Base-by-base conservation (phyloP, 2,329 filamentous ascomycete genomes). In the Fusarium palustre region DNA sequence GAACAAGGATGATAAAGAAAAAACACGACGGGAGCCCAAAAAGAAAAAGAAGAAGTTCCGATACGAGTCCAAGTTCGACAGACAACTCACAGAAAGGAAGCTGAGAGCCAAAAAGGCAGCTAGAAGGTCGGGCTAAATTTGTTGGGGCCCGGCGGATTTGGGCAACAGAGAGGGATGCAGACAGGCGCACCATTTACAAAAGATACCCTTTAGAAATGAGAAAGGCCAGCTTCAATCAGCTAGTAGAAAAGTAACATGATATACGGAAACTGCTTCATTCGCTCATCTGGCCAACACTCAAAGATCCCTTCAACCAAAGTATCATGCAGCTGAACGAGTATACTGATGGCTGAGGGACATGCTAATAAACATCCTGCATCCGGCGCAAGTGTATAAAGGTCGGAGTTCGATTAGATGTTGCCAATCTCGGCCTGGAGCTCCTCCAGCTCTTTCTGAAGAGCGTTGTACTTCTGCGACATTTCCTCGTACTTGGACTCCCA, bases 401-500 rank as follows among this genome's bases (percentile, higher is more conserved):
- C 41, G 54, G 24, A 22, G 52, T 33, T 62, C 39, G 68, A 76
- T 89, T 90, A 98, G 83, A 98, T 94, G 85, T 93, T 96, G 87
- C 91, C 91, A 83, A 98, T 94, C 84, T 97, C 94, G 76, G 85
- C 83, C 84, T 96, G 92, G 82, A 98, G 92, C 73, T 95, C 92
- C 78, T 97, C 90, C 79, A 97, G 86, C 81, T 97, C 94, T 87
- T 95, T 95, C 87, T 97, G 90, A 75, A 93, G 87, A 60, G 87
- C 81, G 73, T 85, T 84, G 86, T 97, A 92, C 85, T 97, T 97
- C 89, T 94, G 92, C 76, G 91, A 82, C 91, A 97, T 97, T 82
- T 98, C 95, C 85, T 98, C 96, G 85, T 97, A 98, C 87, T 99
- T 98, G 82, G 87, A 81, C 87, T 98, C 96, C 94, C 94, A 97